phyloP scores from a whole-genome alignment of 2,329 filamentous ascomycete genomes.

The Lojkania enalia region DNA sequence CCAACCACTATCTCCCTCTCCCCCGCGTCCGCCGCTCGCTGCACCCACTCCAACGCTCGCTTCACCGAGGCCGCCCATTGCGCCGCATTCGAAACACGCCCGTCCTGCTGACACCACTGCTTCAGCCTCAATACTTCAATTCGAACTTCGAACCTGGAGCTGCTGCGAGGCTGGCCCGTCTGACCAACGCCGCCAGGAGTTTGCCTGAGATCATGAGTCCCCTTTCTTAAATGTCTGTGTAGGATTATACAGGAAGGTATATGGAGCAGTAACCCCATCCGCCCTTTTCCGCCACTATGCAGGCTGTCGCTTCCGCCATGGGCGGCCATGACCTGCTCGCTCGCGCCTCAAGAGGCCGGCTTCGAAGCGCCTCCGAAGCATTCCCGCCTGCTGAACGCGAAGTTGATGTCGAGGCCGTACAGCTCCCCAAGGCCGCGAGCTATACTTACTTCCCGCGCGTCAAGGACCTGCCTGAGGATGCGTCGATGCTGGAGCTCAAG shows the following conservation, averaged over 20 bases:
- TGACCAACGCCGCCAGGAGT: slow-evolving; percentile 4
- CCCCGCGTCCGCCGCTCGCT: not conserved
- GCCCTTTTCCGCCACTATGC: slow-evolving; percentile 29
- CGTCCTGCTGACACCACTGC: slow-evolving; percentile 11
- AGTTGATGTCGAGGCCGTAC: slow-evolving; percentile 25
- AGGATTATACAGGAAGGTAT: not conserved
- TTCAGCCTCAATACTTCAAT: slow-evolving; percentile 1
- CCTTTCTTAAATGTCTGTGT: not conserved
- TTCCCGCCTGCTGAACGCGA: slow-evolving; percentile 23
- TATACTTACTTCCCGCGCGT: slow-evolving; percentile 48
- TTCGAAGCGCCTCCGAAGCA: slow-evolving; percentile 38
- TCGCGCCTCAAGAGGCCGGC: slow-evolving; percentile 34
- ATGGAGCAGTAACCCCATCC: slow-evolving; percentile 2
- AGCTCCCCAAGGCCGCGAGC: slow-evolving; percentile 45
- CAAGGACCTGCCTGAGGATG: slow-evolving; percentile 40
- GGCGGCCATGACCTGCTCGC: slow-evolving; percentile 36
- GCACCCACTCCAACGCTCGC: slow-evolving; percentile 9
- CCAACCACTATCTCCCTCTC: not conserved
- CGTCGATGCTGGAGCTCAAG: slow-evolving; percentile 32
- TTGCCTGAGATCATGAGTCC: slow-evolving; percentile 6
- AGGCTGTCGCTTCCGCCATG: slow-evolving; percentile 36
- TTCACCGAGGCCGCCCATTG: not conserved
- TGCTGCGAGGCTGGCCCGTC: slow-evolving; percentile 3
- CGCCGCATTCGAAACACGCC: slow-evolving; percentile 7
- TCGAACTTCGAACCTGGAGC: not conserved